Conservation (phyloP, 768 basidiomycete species). For the Hygrophorus pudorinus region DNA sequence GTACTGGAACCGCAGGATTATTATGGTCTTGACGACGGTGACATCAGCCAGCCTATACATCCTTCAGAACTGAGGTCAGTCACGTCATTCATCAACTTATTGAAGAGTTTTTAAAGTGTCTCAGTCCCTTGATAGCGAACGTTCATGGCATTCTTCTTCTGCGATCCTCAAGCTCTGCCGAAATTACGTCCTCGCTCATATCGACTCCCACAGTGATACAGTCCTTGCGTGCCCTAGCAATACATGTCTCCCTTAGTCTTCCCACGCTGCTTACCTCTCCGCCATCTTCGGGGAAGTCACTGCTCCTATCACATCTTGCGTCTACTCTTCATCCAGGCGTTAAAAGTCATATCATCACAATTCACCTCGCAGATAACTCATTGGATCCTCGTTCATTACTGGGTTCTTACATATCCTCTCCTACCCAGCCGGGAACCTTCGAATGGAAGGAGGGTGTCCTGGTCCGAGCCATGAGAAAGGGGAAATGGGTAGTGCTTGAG, state of each 20-base stretch:
- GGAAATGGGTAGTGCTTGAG: constrained; percentile 87
- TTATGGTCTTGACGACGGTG: constrained; percentile 30
- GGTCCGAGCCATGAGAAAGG: constrained; percentile 80
- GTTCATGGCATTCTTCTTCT: constrained; percentile 61
- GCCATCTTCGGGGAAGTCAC: constrained; percentile 82
- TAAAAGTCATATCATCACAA: constrained; percentile 64
- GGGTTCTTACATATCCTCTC: constrained; percentile 87
- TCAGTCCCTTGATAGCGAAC: constrained; percentile 47
- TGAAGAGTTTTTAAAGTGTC: constrained; percentile 8
- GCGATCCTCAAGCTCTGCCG: constrained; percentile 24
- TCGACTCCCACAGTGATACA: constrained; percentile 49
- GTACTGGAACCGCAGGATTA: constrained; percentile 32
- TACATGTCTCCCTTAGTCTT: constrained; percentile 53
- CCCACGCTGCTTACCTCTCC: constrained; percentile 80
- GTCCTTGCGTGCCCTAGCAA: constrained; percentile 53
- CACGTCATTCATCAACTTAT: background rate
- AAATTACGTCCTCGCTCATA: constrained; percentile 36
- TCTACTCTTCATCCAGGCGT: constrained; percentile 46
- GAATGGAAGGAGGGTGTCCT: constrained; percentile 96
- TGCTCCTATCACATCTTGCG: constrained; percentile 72
- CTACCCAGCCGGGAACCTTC: constrained; percentile 74
- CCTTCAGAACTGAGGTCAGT: constrained; percentile 45
- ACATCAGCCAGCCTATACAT: constrained; percentile 24
- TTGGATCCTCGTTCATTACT: constrained; percentile 89
- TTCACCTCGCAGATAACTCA: constrained; percentile 92